phyloP scores from a whole-genome alignment of 148 eudicot genomes.

The Camellia japonica region DNA sequence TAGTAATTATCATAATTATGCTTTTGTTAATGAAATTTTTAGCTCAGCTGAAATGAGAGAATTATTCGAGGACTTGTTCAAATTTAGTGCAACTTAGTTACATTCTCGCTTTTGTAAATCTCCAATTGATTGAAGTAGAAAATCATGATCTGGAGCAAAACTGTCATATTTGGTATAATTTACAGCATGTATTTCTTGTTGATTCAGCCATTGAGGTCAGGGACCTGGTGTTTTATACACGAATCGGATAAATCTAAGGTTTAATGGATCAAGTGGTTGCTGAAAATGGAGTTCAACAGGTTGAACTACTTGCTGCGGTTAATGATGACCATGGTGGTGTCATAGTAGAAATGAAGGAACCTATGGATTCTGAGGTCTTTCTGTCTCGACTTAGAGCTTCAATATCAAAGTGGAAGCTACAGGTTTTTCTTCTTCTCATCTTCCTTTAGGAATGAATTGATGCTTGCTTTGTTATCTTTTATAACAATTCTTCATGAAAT shows the following conservation, averaged over 20 bases:
- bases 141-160: neutral
- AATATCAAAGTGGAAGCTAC: constrained; percentile 48
- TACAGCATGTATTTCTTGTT: neutral
- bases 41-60: constrained; percentile 5
- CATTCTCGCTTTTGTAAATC: neutral
- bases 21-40: neutral
- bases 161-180: neutral
- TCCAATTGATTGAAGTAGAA: neutral
- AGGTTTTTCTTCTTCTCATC: constrained; percentile 30
- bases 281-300: constrained; percentile 32
- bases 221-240: neutral
- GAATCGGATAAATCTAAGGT: neutral
- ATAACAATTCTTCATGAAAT: neutral
- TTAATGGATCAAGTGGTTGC: constrained; percentile 34
- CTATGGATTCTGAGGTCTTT: constrained; percentile 55
- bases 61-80: neutral
- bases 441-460: neutral
- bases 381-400: constrained; percentile 51
- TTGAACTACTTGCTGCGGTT: constrained; percentile 43
- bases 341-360: constrained; percentile 60
- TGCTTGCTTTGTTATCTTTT: constrained; percentile 5
- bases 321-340: constrained; percentile 73
- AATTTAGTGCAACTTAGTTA: neutral
- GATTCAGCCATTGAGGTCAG: neutral
- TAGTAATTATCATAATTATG: neutral